Evolutionary conservation across 1,139 yeast species (phyloP), one percentile per base, ranked within the genome.

Genomic region (Diutina siamensis): DNA sequence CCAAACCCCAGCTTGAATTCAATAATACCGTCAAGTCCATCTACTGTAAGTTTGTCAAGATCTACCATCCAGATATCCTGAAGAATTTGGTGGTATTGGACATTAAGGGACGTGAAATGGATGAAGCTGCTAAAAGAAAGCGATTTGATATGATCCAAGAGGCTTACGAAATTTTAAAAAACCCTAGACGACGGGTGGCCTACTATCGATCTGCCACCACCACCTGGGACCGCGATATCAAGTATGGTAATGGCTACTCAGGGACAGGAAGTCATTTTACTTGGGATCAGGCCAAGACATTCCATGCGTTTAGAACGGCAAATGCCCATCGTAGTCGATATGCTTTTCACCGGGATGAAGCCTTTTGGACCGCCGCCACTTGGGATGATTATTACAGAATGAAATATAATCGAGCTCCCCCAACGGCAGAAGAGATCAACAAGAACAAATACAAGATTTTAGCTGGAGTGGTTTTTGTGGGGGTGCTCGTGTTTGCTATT

Each of bases 31-130:
- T 89, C 48, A 81, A 82, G 57, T 52, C 61, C 33, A 67, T 67
- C 40, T 89, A 85, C 58, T 72, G 74, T 53, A 70, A 74, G 47
- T 72, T 80, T 47, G 92, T 94, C 15, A 87, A 85, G 60, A 58
- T 80, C 7, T 89, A 92, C 57, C 97, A 92, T 56, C 97, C 98
- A 0, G 98, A 92, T 62, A 64, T 81, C 2, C 51, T 60, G 4
- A 60, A 68, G 13, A 56, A 57, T 13, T 51, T 61, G 15, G 57
- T 52, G 4, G 55, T 63, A 3, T 51, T 61, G 13, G 56, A 67
- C 21, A 57, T 57, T 44, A 58, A 60, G 18, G 60, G 67, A 2
- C 56, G 59, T 13, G 54, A 57, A 2, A 53, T 62, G n/a, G 51
- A 70, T 27, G 52, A 53, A 1, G 68, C 65, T 3, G 64, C 64